These are phyloP conservation scores for Globisporangium uncinulatum DNA, from an alignment of 352 stramenopile species.

Conservation along the genomic window DNA sequence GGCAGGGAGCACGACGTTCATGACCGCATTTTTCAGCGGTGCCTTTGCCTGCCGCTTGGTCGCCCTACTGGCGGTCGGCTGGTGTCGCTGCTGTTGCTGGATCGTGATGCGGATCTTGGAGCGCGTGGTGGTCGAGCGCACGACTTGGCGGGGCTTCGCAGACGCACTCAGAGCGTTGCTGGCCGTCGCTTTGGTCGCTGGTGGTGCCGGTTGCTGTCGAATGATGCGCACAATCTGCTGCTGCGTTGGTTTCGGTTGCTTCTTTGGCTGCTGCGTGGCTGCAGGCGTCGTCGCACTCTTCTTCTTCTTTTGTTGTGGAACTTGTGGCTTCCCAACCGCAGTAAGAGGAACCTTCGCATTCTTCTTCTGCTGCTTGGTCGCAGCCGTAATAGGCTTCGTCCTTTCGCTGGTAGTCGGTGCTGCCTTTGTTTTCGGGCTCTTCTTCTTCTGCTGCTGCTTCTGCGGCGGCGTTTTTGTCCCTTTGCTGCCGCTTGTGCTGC, in stretches of 20 bases:
- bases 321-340: too few species aligned
- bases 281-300: slow-evolving; percentile 15
- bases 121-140: slow-evolving; percentile 27
- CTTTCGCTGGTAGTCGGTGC: too few species aligned
- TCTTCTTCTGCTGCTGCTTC: too few species aligned
- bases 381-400: too few species aligned
- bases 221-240: slow-evolving; percentile 1
- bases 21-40: slow-evolving; percentile 20
- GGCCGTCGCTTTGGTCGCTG: background rate
- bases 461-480: background rate
- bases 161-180: background rate
- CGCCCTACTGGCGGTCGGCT: slow-evolving; percentile 2
- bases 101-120: slow-evolving; percentile 37
- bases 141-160: slow-evolving; percentile 11
- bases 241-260: slow-evolving; percentile 10
- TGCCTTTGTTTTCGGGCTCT: too few species aligned
- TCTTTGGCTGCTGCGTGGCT: background rate
- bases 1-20: slow-evolving; percentile 12
- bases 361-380: too few species aligned
- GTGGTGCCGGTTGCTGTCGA: slow-evolving; percentile 7
- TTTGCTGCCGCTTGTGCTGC: background rate
- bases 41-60: slow-evolving; percentile 19
- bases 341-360: too few species aligned
- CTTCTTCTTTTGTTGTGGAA: slow-evolving; percentile 3
- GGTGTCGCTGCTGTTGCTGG: slow-evolving; percentile 3